phyloP scores from a whole-genome alignment of 345 rosid genomes.

The Lagerstroemia speciosa region DNA sequence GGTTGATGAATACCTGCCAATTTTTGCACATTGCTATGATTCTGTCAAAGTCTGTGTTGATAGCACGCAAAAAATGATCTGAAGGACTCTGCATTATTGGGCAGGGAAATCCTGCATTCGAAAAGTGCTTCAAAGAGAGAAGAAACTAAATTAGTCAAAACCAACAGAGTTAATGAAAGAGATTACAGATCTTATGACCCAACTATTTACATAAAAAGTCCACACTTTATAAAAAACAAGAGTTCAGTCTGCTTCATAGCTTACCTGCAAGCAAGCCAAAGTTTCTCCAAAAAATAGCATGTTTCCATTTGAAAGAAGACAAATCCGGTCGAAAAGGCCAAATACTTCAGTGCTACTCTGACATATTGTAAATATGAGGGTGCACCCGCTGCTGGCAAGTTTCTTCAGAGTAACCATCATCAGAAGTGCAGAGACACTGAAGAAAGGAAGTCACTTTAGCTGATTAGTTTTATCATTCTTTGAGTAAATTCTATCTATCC shows the following conservation, averaged over 20 bases:
- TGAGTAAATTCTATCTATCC: neutral
- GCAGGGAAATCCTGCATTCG: conserved; percentile 99
- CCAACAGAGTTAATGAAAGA: no score
- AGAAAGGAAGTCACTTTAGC: neutral
- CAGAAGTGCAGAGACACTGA: conserved; percentile 92
- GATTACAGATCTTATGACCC: neutral
- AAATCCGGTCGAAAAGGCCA: conserved; percentile 96
- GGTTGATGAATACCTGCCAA: conserved; percentile 68
- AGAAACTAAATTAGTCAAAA: conserved; percentile 17
- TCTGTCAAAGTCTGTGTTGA: conserved; percentile 97
- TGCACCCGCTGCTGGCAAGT: conserved; percentile 95
- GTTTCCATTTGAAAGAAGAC: conserved; percentile 96
- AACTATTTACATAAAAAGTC: conserved; percentile 3
- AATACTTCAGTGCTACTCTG: conserved; percentile 99
- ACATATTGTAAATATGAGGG: conserved; percentile 75
- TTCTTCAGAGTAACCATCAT: conserved; percentile 99
- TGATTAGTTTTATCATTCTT: neutral
- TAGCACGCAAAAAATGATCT: conserved; percentile 94
- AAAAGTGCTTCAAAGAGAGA: conserved; percentile 68
- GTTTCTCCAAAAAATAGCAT: conserved; percentile 97
- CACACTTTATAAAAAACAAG: conserved; percentile 3
- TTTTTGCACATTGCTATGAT: conserved; percentile 98
- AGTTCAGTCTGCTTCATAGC: neutral
- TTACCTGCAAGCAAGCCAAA: conserved; percentile 94
- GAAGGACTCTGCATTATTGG: conserved; percentile 99